These are phyloP conservation scores for Vicia sativa DNA, from an alignment of 306 rosid genomes.

Conservation along the genomic window DNA sequence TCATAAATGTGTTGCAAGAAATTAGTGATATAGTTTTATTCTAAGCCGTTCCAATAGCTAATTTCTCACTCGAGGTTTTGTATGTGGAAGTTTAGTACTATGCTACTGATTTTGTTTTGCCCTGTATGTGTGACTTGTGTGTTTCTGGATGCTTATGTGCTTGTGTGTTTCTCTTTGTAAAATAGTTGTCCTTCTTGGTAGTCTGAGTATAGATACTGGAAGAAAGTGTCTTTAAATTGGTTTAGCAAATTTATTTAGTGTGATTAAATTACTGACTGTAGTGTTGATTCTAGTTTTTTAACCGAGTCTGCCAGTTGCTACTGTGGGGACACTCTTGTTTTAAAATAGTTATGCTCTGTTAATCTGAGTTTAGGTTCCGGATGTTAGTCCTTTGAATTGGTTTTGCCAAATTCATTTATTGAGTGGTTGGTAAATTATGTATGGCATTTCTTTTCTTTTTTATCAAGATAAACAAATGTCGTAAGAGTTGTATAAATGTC, in stretches of 20 bases:
- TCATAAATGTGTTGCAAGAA: conserved; percentile 22
- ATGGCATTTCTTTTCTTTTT: neutral
- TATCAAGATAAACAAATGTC: neutral
- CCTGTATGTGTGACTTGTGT: neutral
- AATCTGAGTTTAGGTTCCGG: neutral
- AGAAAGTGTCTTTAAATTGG: neutral
- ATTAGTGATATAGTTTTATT: conserved; percentile 10
- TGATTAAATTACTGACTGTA: conserved; percentile 8
- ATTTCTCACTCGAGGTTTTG: conserved; percentile 9
- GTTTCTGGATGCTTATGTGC: no score
- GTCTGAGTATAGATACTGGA: neutral
- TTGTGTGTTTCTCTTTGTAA: neutral
- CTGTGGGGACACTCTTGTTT: neutral
- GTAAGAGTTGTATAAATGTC: neutral
- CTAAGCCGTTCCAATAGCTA: neutral
- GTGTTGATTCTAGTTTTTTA: neutral
- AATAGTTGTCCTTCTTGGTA: conserved; percentile 2
- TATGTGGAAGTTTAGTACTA: conserved; percentile 7
- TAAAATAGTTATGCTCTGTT: neutral
- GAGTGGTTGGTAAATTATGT: neutral
- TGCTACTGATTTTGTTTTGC: conserved; percentile 22
- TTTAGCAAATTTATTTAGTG: conserved; percentile 13
- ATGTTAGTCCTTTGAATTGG: neutral
- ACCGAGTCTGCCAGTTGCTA: conserved; percentile 15
- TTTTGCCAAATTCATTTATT: conserved; percentile 3